These are phyloP conservation scores for Penicillium italicum DNA, from an alignment of 2,329 filamentous ascomycete genomes.

Conservation along the genomic window DNA sequence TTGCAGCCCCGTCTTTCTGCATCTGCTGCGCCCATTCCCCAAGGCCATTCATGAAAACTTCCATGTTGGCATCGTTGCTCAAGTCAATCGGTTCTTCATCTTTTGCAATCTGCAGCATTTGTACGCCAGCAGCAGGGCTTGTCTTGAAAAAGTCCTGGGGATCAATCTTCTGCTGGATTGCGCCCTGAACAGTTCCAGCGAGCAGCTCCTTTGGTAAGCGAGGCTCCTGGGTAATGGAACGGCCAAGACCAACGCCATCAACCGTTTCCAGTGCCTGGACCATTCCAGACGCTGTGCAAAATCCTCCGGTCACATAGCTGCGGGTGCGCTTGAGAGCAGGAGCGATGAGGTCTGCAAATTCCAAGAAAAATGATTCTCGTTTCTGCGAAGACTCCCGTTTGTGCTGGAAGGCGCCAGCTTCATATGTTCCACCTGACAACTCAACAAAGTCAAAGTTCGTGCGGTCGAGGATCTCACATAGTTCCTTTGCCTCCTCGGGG, in stretches of 20 bases:
- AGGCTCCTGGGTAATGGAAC: conserved; percentile 52
- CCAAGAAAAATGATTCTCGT: conserved; percentile 58
- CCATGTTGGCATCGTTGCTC: conserved; percentile 1
- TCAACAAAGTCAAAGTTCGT: conserved; percentile 49
- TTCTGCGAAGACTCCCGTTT: conserved; percentile 54
- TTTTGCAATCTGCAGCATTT: conserved; percentile 25
- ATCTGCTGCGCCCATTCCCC: background rate
- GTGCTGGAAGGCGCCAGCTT: conserved; percentile 51
- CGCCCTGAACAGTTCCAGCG: conserved; percentile 33
- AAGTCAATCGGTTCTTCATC: conserved; percentile 25
- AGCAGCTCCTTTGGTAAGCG: conserved; percentile 25
- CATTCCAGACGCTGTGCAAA: conserved; percentile 57
- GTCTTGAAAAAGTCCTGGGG: conserved; percentile 74
- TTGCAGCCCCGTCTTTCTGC: background rate
- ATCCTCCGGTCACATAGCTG: conserved; percentile 56
- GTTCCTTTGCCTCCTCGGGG: conserved; percentile 19
- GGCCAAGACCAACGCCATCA: conserved; percentile 58
- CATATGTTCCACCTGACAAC: conserved; percentile 58
- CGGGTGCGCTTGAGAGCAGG: conserved; percentile 31
- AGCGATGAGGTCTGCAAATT: conserved; percentile 56
- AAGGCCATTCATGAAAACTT: background rate
- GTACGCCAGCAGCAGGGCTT: conserved; percentile 37
- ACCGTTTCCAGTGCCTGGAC: conserved; percentile 54
- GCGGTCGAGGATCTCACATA: conserved; percentile 35
- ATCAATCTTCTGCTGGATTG: conserved; percentile 68